phyloP scores from a whole-genome alignment of 1,139 yeast genomes.

The Kodamaea sp. region DNA sequence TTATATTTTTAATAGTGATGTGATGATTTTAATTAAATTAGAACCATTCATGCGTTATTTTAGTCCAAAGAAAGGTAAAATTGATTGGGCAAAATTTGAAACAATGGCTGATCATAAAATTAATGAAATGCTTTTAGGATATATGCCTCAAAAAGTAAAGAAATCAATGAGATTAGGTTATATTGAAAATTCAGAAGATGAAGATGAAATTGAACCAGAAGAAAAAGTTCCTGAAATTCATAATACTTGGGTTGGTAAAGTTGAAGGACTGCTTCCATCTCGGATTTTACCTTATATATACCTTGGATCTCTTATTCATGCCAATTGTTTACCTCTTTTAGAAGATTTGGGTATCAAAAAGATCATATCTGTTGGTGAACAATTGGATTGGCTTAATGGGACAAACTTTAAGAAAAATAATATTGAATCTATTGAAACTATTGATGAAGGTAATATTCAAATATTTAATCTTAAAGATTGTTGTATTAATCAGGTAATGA shows the following conservation, averaged over 20 bases:
- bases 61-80: conserved; percentile 41
- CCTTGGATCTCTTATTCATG: conserved; percentile 82
- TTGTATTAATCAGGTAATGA: conserved; percentile 35
- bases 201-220: conserved; percentile 13
- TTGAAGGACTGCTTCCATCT: conserved; percentile 67
- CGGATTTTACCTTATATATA: conserved; percentile 79
- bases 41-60: conserved; percentile 55
- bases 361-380: conserved; percentile 85
- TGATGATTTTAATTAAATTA: conserved; percentile 57
- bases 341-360: conserved; percentile 65
- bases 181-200: conserved; percentile 23
- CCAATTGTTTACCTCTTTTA: conserved; percentile 65
- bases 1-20: conserved; percentile 77
- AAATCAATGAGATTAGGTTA: conserved; percentile 22
- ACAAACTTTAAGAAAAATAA: conserved; percentile 26
- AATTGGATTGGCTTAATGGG: conserved; percentile 56
- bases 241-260: conserved; percentile 40
- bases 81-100: conserved; percentile 28
- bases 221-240: conserved; percentile 11
- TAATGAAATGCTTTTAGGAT: conserved; percentile 31
- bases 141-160: conserved; percentile 1
- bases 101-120: conserved; percentile 29
- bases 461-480: conserved; percentile 14
- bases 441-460: conserved; percentile 34
- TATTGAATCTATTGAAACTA: conserved; percentile 22